These are phyloP conservation scores for Argentina anserina DNA, from an alignment of 306 rosid species.

Conservation along the genomic window DNA sequence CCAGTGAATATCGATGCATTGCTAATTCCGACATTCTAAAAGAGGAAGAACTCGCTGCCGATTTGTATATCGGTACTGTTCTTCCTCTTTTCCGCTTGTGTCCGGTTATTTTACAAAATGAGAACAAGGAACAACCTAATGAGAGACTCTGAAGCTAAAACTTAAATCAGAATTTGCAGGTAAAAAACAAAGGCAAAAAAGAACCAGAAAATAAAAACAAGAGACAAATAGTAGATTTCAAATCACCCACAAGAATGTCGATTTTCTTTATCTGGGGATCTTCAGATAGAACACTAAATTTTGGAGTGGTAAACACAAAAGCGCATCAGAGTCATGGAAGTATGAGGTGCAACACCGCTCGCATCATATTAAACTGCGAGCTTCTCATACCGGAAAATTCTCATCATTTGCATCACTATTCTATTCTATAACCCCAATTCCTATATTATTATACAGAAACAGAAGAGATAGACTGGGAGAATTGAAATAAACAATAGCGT, in stretches of 20 bases:
- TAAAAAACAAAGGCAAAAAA: not conserved
- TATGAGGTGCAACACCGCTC: constrained; percentile 50
- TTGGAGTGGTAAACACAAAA: not conserved
- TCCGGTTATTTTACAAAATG: too few species aligned
- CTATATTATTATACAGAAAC: not conserved
- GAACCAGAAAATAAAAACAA: not conserved
- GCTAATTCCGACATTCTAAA: too few species aligned
- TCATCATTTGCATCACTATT: constrained; percentile 40
- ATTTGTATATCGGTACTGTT: too few species aligned
- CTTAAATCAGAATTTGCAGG: too few species aligned
- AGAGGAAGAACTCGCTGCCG: too few species aligned
- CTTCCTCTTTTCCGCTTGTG: too few species aligned
- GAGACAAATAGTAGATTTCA: not conserved
- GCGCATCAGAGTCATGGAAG: constrained; percentile 79
- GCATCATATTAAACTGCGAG: constrained; percentile 27
- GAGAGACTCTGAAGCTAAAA: not conserved
- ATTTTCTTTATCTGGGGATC: not conserved
- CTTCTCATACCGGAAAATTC: constrained; percentile 42
- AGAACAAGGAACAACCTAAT: not conserved
- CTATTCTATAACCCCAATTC: constrained; percentile 6
- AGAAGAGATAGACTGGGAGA: not conserved
- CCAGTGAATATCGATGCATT: not conserved
- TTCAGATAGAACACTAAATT: not conserved
- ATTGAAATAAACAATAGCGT: not conserved
- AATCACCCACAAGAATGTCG: not conserved